Base-by-base conservation (phyloP, 2,329 filamentous ascomycete species). In the Colletotrichum lini region DNA sequence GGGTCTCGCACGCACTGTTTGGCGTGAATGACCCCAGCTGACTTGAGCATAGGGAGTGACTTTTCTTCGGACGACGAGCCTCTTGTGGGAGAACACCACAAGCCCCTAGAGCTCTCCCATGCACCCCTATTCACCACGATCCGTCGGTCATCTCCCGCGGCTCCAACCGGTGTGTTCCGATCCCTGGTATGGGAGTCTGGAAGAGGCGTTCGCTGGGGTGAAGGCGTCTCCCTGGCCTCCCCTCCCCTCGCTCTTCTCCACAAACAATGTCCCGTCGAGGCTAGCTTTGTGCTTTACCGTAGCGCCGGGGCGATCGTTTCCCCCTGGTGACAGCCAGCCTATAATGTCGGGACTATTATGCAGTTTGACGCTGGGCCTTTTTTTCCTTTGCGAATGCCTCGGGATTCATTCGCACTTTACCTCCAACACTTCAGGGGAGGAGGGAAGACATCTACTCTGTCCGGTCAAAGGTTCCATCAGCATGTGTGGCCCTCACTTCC, bases 221-320 rank as follows among this genome's bases (percentile, higher is more conserved):
- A 5, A 23, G 2, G 13, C 8, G 18, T 18, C 5, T 6, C 9
- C 35, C 9, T n/a, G 54, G 35, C 35, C 5, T 26, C 1, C 26
- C 58, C 58, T 26, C 1, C 26, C 58, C 58, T 49, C 58, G 5
- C 13, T 15, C 5, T 61, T 23, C 58, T 50, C 59, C 59, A 50
- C 59, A 50, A 50, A 26, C 45, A 18, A 38, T 23, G 10, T 50
- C 45, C 59, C n/a, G n/a, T 40, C n/a, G 26, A 23, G n/a, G 59
- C 35, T 42, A n/a, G 44, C 12, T 61, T 61, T 49, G 26, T 42
- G 30, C 30, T 13, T 30, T 61, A 49, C 8, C 21, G 15, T 26
- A 42, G 59, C 45, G 45, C 35, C 15, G 15, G 30, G 30, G 6
- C 45, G 15, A 30, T 12, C 10, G 45, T 40, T 15, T 42, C 35